phyloP scores from a whole-genome alignment of 345 rosid genomes.

The Lepidium africanum region DNA sequence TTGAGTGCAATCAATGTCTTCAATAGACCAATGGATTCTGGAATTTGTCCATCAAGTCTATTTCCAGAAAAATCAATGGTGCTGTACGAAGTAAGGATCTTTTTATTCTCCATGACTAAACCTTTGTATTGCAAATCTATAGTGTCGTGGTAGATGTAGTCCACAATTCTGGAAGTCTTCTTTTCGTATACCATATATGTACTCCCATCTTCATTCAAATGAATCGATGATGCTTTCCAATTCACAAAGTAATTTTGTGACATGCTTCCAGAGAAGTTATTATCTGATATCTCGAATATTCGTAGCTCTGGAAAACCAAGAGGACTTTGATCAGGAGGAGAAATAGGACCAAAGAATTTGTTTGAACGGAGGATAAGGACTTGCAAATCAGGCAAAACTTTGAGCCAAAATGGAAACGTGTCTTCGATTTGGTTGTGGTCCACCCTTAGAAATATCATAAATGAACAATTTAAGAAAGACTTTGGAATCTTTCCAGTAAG shows the following conservation, averaged over 20 bases:
- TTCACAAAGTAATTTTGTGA: background rate
- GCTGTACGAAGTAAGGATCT: slow-evolving; percentile 4
- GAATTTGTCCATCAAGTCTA: slow-evolving; percentile 5
- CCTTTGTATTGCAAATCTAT: slow-evolving; percentile 15
- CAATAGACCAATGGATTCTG: slow-evolving; percentile 12
- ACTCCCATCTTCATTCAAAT: background rate
- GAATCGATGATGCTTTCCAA: background rate
- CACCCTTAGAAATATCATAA: background rate
- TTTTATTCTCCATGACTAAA: slow-evolving; percentile 6
- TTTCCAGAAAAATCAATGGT: slow-evolving; percentile 19
- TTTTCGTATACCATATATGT: slow-evolving; percentile 14
- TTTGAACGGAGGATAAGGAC: slow-evolving; percentile 8
- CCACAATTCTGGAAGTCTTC: background rate
- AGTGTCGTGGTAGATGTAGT: background rate
- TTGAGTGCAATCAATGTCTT: slow-evolving; percentile 18
- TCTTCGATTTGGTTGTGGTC: background rate
- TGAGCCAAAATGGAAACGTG: slow-evolving; percentile 13
- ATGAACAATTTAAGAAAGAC: background rate
- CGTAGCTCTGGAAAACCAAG: background rate
- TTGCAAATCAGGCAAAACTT: background rate
- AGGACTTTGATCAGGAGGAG: background rate
- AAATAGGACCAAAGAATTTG: background rate
- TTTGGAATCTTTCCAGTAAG: background rate
- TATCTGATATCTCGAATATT: background rate
- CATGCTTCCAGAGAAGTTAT: background rate